Evolutionary conservation across 106 monocot genomes (phyloP), one percentile per base, ranked within the genome.

Genomic region (Dactylorhiza incarnata): DNA sequence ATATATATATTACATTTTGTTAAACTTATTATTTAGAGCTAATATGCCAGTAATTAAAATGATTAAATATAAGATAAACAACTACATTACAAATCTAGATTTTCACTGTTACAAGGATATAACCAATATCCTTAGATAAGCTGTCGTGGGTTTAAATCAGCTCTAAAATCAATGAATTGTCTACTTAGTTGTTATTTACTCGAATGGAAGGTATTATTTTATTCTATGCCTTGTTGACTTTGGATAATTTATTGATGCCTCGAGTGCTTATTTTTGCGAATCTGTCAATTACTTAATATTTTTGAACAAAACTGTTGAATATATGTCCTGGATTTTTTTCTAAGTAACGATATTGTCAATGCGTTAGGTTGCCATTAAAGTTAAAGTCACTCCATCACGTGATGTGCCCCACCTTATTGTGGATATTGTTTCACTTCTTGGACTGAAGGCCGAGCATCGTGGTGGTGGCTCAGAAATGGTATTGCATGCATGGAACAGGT

Each of bases 401-500:
- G 83, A 87, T 12, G 44, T 90, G 14, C 83, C 85, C 3, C 78
- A 63, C 59, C 76, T 87, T 71, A 87, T 90, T 55, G 83, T 87
- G 20, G 79, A 83, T 73, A 80, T 87, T 51, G 81, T 85, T 25
- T 83, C 85, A 47, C 83, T 74, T 80, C 83, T 87, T 23, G 87
- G 87, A 49, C 68, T 81, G 26, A 81, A 85, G 73, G 76, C 81
- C 43, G 87, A 85, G 71, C 72, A 81, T 43, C 20, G 72, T 58
- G 79, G 76, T 51, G 76, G 78, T 53, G 81, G 88, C 15, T 91
- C 91, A 48, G 91, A 91, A 84, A 88, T 91, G 87, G 17, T 73
- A 68, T 22, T 91, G 48, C 90, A 83, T 71, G 90, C 85, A 62
- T 91, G 90, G 90, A 77, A 85, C 76, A 88, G 85, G 88, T 88